phyloP scores from a whole-genome alignment of 2,329 filamentous ascomycete species.

The Berkeleyomyces basicola region DNA sequence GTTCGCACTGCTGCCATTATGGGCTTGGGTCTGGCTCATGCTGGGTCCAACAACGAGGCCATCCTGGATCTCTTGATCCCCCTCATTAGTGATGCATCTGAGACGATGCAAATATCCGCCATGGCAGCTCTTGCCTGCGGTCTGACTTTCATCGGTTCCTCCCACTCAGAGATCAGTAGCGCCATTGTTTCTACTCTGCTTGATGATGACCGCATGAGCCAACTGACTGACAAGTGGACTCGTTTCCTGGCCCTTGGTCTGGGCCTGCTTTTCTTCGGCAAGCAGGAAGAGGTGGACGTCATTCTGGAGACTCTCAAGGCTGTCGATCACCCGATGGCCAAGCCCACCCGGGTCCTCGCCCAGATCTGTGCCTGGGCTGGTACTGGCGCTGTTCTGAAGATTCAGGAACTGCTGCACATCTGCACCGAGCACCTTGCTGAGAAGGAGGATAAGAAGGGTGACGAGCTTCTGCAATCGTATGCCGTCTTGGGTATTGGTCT shows the following conservation, averaged over 20 bases:
- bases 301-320: conserved; percentile 93
- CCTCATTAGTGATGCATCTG: conserved; percentile 65
- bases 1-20: conserved; percentile 79
- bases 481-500: conserved; percentile 86
- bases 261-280: conserved; percentile 85
- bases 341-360: conserved; percentile 83
- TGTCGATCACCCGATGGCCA: conserved; percentile 91
- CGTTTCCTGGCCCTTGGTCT: conserved; percentile 90
- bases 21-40: conserved; percentile 88
- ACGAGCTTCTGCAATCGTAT: conserved; percentile 89
- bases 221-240: conserved; percentile 96
- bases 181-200: conserved; percentile 83
- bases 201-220: conserved; percentile 78
- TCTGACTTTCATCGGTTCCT: conserved; percentile 82
- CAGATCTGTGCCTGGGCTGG: conserved; percentile 98
- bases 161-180: conserved; percentile 78
- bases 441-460: conserved; percentile 83
- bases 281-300: conserved; percentile 97
- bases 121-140: conserved; percentile 89
- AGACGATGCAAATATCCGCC: conserved; percentile 89
- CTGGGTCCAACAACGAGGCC: conserved; percentile 82
- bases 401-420: conserved; percentile 92
- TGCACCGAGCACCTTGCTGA: conserved; percentile 97
- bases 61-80: conserved; percentile 74
- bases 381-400: conserved; percentile 89